Conservation (phyloP, 2,329 filamentous ascomycete genomes). For the Penicillium griseofulvum region DNA sequence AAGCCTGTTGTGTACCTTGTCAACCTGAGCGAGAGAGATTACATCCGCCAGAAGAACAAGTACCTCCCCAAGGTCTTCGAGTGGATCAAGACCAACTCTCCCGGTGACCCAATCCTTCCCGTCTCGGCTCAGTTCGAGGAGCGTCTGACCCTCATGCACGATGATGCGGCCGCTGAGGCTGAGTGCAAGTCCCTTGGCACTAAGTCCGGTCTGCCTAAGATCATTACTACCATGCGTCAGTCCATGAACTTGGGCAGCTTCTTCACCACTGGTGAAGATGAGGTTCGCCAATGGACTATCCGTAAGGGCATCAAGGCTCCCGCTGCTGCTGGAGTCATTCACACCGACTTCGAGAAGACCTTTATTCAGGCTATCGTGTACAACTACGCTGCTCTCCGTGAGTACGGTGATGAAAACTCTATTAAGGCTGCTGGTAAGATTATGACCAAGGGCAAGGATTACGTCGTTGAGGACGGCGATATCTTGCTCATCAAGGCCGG, state of each 20-base stretch:
- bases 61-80: conserved; percentile 88
- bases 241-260: conserved; percentile 86
- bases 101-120: conserved; percentile 86
- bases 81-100: conserved; percentile 90
- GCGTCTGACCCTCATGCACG: conserved; percentile 76
- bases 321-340: conserved; percentile 94
- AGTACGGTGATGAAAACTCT: conserved; percentile 81
- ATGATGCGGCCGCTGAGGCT: conserved; percentile 71
- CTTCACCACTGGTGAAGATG: conserved; percentile 94
- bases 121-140: conserved; percentile 93
- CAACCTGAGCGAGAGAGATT: conserved; percentile 96
- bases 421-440: conserved; percentile 94
- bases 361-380: conserved; percentile 97
- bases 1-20: conserved; percentile 97
- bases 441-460: conserved; percentile 98
- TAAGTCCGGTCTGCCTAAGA: conserved; percentile 87
- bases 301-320: conserved; percentile 96
- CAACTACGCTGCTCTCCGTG: conserved; percentile 78
- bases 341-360: conserved; percentile 98
- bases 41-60: conserved; percentile 99
- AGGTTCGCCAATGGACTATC: conserved; percentile 98
- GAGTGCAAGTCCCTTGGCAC: conserved; percentile 87
- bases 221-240: conserved; percentile 90
- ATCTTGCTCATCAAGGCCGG: conserved; percentile 77
- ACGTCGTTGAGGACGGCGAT: conserved; percentile 59